phyloP scores from a whole-genome alignment of 306 rosid genomes.

The Malus fusca region DNA sequence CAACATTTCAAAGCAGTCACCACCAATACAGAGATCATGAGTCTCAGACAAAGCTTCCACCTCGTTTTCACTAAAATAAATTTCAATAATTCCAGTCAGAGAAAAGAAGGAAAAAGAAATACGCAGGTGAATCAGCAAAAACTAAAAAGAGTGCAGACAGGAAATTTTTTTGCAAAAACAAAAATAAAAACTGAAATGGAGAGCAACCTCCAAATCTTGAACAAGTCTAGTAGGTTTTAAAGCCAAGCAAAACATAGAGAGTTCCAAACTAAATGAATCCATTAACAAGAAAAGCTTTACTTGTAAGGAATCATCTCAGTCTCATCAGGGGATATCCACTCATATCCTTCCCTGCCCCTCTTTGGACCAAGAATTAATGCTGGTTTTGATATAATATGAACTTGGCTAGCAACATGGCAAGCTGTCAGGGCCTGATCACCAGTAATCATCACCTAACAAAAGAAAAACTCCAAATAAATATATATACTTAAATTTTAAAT shows the following conservation, averaged over 20 bases:
- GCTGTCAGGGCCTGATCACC: constrained; percentile 99
- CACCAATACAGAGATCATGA: constrained; percentile 93
- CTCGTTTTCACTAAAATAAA: constrained; percentile 62
- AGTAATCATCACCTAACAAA: constrained; percentile 84
- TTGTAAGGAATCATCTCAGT: constrained; percentile 54
- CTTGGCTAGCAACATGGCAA: constrained; percentile 99
- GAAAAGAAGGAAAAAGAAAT: neutral
- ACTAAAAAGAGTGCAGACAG: neutral
- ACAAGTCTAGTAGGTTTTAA: neutral
- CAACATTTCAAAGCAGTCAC: constrained; percentile 89
- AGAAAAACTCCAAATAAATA: neutral
- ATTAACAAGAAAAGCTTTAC: constrained; percentile 23
- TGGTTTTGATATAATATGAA: constrained; percentile 82
- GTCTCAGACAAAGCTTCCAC: constrained; percentile 76
- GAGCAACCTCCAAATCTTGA: neutral
- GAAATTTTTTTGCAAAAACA: neutral
- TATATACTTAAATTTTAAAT: neutral
- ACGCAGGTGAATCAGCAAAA: neutral
- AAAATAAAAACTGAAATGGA: neutral
- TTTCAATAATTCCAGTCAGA: neutral
- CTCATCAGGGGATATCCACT: constrained; percentile 94
- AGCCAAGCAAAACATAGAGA: neutral
- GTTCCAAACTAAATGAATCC: neutral
- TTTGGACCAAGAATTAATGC: constrained; percentile 65
- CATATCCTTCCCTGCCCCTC: constrained; percentile 51